A percentile compares a stretch with the other conserved stretches of the same genome.
Evolutionary conservation across 1,284 basidiomycete genomes (phyloP).

Genomic region (Malassezia equina): DNA sequence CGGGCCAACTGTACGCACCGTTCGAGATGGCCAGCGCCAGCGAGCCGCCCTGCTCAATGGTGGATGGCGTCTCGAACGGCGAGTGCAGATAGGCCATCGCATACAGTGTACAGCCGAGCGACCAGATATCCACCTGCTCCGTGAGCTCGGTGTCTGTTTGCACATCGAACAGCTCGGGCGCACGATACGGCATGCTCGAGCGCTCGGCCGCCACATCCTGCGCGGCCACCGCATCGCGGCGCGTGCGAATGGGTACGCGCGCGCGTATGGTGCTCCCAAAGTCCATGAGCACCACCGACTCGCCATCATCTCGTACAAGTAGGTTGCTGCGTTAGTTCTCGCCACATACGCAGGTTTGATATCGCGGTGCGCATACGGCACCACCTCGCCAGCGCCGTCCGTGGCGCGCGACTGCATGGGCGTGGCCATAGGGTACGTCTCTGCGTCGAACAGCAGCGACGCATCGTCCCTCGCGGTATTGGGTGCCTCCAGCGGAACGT

Average conservation of each 20-base stretch:
- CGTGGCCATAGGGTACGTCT: slow-evolving; percentile 17
- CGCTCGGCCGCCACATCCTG: slow-evolving; percentile 45
- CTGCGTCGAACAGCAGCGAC: slow-evolving; percentile 25
- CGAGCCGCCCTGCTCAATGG: slow-evolving; percentile 45
- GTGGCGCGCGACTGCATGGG: slow-evolving; percentile 53
- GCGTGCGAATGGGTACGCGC: slow-evolving; percentile 64
- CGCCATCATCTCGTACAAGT: slow-evolving; percentile 84
- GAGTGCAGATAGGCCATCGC: slow-evolving; percentile 46
- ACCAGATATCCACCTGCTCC: slow-evolving; percentile 48
- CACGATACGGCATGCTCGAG: slow-evolving; percentile 47
- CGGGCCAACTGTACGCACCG: slow-evolving; percentile 37
- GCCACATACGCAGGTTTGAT: slow-evolving; percentile 77
- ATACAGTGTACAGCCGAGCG: slow-evolving; percentile 43
- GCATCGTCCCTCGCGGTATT: slow-evolving; percentile 14
- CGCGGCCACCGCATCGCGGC: slow-evolving; percentile 61
- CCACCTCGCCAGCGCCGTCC: slow-evolving; percentile 20
- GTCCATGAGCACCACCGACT: slow-evolving; percentile 78
- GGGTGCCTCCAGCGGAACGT: slow-evolving; percentile 17
- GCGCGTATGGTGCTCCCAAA: slow-evolving; percentile 82
- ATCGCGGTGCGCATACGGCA: slow-evolving; percentile 92
- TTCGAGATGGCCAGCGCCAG: slow-evolving; percentile 47
- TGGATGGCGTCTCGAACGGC: slow-evolving; percentile 47
- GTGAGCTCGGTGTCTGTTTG: slow-evolving; percentile 41
- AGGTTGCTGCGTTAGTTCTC: slow-evolving; percentile 55
- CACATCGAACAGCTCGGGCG: slow-evolving; percentile 48